Evolutionary conservation across 192 early-diverging fungal species (phyloP).

Genomic region (Coemansia sp.): DNA sequence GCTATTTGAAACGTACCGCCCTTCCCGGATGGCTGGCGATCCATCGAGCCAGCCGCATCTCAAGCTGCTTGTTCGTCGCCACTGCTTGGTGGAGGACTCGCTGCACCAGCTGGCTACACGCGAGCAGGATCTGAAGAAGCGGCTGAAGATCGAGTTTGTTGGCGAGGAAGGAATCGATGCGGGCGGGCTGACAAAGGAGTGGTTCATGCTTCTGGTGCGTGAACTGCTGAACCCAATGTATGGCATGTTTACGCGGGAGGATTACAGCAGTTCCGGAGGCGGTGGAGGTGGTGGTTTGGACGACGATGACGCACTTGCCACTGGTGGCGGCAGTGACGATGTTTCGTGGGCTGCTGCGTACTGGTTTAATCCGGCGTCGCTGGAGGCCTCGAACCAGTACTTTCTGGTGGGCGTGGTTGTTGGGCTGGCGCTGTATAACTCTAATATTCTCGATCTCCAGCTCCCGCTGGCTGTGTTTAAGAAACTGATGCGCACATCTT

Average conservation of each 20-base stretch:
- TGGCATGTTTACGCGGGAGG: conserved; percentile 79
- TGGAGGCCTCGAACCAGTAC: conserved; percentile 81
- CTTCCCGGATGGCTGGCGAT: not conserved
- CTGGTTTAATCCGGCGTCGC: conserved; percentile 78
- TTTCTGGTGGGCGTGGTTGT: conserved; percentile 90
- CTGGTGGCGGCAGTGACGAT: not conserved
- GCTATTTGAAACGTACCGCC: conserved; percentile 53
- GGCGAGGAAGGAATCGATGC: conserved; percentile 95
- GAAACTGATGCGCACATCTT: conserved; percentile 67
- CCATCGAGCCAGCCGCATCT: conserved; percentile 57
- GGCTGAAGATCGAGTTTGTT: conserved; percentile 86
- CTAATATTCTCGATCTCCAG: conserved; percentile 88
- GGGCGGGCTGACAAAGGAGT: conserved; percentile 96
- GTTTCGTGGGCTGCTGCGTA: conserved; percentile 39
- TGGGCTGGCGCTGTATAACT: conserved; percentile 93
- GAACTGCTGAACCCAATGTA: conserved; percentile 93
- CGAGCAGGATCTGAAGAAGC: conserved; percentile 87
- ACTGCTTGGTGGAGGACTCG: conserved; percentile 74
- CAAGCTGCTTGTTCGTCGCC: conserved; percentile 62
- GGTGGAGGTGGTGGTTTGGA: not conserved
- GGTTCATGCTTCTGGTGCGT: conserved; percentile 91
- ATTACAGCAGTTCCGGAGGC: not conserved
- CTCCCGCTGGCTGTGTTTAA: conserved; percentile 83
- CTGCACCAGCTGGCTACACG: conserved; percentile 72
- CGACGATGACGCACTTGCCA: conserved; percentile 7